A percentile compares a stretch with the other conserved stretches of the same genome.
These are phyloP conservation scores for Xylaria sp. DNA, from an alignment of 2,329 filamentous ascomycete species.

Conservation along the genomic window DNA sequence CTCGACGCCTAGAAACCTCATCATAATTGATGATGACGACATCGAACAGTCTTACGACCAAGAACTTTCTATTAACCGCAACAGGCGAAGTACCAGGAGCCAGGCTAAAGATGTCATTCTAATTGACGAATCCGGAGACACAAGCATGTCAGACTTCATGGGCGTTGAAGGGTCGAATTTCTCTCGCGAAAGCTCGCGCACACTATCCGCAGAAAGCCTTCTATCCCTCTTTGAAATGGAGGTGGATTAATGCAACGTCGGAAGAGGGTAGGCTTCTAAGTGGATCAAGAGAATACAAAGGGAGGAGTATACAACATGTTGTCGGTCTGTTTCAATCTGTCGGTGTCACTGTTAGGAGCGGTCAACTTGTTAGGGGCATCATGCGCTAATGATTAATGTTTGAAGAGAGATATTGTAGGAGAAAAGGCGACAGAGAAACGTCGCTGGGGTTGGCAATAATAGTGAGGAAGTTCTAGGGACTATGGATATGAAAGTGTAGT, in stretches of 20 bases:
- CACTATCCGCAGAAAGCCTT: conserved; percentile 31
- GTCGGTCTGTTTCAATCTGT: no score
- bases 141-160: conserved; percentile 5
- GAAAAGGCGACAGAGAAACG: neutral
- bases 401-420: neutral
- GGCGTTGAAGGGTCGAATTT: neutral
- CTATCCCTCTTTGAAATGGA: conserved; percentile 25
- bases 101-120: neutral
- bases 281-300: neutral
- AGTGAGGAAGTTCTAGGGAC: neutral
- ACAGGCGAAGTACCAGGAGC: neutral
- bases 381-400: neutral
- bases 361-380: neutral
- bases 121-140: conserved; percentile 20
- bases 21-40: conserved; percentile 14
- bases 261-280: neutral
- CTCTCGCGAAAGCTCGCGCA: conserved; percentile 34
- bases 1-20: neutral
- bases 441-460: neutral
- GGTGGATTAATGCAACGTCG: neutral
- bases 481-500: no score
- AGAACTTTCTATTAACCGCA: neutral
- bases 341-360: neutral
- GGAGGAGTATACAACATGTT: neutral
- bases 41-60: conserved; percentile 7